phyloP scores from a whole-genome alignment of 1,139 yeast species.

The Entelexis paramagnoliae region DNA sequence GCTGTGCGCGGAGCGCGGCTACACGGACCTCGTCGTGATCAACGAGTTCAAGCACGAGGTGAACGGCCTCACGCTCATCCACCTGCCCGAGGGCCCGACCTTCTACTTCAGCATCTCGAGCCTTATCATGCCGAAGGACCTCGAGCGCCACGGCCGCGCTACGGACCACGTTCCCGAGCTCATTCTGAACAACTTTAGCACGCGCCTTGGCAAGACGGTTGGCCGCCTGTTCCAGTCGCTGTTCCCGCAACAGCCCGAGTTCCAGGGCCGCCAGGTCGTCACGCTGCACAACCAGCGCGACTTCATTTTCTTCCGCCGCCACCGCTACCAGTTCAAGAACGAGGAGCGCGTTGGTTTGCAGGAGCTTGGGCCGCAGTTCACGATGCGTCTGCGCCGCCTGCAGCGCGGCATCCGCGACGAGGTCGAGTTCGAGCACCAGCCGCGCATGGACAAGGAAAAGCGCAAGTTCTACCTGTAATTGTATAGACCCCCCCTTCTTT shows the following conservation, averaged over 20 bases:
- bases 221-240: slow-evolving; percentile 85
- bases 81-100: slow-evolving; percentile 90
- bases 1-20: slow-evolving; percentile 69
- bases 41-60: slow-evolving; percentile 90
- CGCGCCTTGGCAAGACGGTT: slow-evolving; percentile 85
- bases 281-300: slow-evolving; percentile 95
- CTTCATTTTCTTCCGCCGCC: slow-evolving; percentile 88
- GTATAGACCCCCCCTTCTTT: not conserved
- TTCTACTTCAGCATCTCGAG: slow-evolving; percentile 84
- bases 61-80: slow-evolving; percentile 84
- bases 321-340: slow-evolving; percentile 77
- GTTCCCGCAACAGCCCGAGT: slow-evolving; percentile 86
- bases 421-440: slow-evolving; percentile 89
- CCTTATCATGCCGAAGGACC: slow-evolving; percentile 59
- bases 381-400: slow-evolving; percentile 72
- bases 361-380: slow-evolving; percentile 94
- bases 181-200: slow-evolving; percentile 79
- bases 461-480: slow-evolving; percentile 46
- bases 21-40: slow-evolving; percentile 74
- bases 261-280: slow-evolving; percentile 89
- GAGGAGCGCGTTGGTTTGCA: slow-evolving; percentile 91
- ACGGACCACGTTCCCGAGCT: slow-evolving; percentile 88
- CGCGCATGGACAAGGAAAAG: slow-evolving; percentile 95
- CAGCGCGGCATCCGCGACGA: slow-evolving; percentile 90
- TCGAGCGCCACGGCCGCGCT: slow-evolving; percentile 80